Evolutionary conservation across 495 filamentous ascomycete species (phyloP), one percentile per base, ranked within the genome.

Genomic region (Saxophila tyrrhenica): DNA sequence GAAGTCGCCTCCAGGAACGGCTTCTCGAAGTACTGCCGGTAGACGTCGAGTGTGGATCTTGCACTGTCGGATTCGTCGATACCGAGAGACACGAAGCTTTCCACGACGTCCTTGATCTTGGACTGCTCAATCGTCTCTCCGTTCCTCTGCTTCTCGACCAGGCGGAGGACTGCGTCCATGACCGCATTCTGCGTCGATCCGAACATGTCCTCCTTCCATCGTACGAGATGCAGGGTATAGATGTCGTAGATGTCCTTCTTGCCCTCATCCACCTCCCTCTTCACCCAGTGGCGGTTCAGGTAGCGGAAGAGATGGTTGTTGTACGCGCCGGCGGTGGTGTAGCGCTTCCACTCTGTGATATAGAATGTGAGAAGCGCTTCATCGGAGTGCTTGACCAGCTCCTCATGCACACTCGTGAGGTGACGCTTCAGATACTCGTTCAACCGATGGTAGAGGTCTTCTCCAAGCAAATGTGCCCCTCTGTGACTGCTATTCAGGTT

Each of bases 201-300:
- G 69, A 99, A 99, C 58, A 99, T 84, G 54, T 94, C 87, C 44
- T 84, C 78, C 61, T 86, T 87, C 92, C 92, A 99, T 59, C 87
- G 86, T 38, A 95, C 94, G 32, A 99, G 74, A 65, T 97, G 92
- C 20, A 97, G 71, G 1, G 91, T 99, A 68, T 99, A 97, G 45
- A 99, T 89, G 69, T 99, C 92, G 70, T 91, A 96, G 5, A 96
- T 84, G 62, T 90, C 85, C 75, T 99, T 99, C 69, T 99, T 99
- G 22, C 94, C 94, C 67, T 99, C 92, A 59, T 99, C 92, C 69
- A 99, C 94, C 72, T 99, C 92, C 21, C 92, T 79, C 75, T 95
- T 97, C 17, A 99, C 94, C 92, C 92, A 99, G 70, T 99, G 92
- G 42, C 92, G 80, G 64, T 97, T 99, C 19, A 99, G 85, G 66